These are phyloP conservation scores for Racocetra persica DNA, from an alignment of 371 early-diverging fungal genomes.

Conservation along the genomic window DNA sequence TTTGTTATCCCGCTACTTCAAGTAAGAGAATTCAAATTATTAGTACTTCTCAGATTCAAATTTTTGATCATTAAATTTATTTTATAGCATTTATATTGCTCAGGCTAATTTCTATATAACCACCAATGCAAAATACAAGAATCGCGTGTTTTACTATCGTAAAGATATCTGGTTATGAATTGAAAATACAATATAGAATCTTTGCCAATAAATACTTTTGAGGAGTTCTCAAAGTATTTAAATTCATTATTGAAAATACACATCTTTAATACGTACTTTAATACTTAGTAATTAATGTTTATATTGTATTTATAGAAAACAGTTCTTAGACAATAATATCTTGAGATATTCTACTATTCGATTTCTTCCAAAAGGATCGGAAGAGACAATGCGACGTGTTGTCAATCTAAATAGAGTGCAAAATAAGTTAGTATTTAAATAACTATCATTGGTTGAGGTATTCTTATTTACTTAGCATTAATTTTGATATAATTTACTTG, in stretches of 20 bases:
- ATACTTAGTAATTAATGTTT: background rate
- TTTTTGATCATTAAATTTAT: background rate
- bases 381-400: constrained; percentile 64
- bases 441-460: background rate
- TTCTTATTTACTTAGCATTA: background rate
- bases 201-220: constrained; percentile 44
- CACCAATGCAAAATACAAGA: constrained; percentile 62
- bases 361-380: constrained; percentile 73
- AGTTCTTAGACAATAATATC: constrained; percentile 20
- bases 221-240: background rate
- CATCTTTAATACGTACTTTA: background rate
- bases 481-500: background rate
- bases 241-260: background rate
- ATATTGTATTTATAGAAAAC: background rate
- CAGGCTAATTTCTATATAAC: constrained; percentile 80
- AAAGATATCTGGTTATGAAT: constrained; percentile 75
- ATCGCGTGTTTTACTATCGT: constrained; percentile 76
- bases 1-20: background rate
- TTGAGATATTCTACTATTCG: constrained; percentile 64
- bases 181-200: constrained; percentile 52
- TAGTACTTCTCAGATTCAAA: background rate
- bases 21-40: background rate
- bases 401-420: constrained; percentile 57
- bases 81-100: background rate
- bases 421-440: background rate